Evolutionary conservation across 2,329 filamentous ascomycete genomes (phyloP).

Genomic region (Botrytis fragariae): DNA sequence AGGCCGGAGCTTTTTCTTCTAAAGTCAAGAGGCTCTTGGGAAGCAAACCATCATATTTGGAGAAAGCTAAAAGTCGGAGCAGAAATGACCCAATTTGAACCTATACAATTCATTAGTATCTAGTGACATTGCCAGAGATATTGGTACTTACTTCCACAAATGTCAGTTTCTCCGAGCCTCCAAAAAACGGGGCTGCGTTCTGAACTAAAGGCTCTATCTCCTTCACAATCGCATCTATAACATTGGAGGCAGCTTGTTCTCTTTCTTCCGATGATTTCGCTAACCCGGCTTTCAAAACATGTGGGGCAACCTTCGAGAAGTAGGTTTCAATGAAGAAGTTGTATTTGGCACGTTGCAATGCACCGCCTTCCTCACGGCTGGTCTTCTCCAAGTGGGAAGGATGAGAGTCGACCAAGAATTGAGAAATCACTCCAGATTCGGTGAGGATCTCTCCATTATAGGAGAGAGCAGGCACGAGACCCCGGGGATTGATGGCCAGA

Average conservation of each 20-base stretch:
- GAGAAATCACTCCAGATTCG: conserved; percentile 70
- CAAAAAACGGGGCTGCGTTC: conserved; percentile 59
- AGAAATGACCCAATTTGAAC: conserved; percentile 66
- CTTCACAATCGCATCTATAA: conserved; percentile 58
- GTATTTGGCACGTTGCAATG: conserved; percentile 64
- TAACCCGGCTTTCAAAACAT: conserved; percentile 44
- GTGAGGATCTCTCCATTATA: conserved; percentile 67
- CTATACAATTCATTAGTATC: conserved; percentile 40
- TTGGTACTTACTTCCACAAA: conserved; percentile 63
- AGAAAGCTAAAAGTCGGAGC: conserved; percentile 55
- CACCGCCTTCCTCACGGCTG: conserved; percentile 49
- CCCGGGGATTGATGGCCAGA: conserved; percentile 73
- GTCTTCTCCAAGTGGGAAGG: conserved; percentile 65
- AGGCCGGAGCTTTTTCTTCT: conserved; percentile 58
- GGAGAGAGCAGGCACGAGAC: conserved; percentile 69
- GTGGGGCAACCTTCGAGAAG: conserved; percentile 56
- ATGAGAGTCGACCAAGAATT: conserved; percentile 68
- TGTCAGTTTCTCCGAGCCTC: conserved; percentile 62
- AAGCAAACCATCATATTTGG: conserved; percentile 53
- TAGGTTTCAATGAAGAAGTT: conserved; percentile 72
- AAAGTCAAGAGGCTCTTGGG: conserved; percentile 50
- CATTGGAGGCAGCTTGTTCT: conserved; percentile 50
- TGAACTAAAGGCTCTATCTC: conserved; percentile 71
- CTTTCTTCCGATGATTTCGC: conserved; percentile 39
- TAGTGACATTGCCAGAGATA: neutral